phyloP scores from a whole-genome alignment of 768 basidiomycete species.

The Lyophyllum atratum region DNA sequence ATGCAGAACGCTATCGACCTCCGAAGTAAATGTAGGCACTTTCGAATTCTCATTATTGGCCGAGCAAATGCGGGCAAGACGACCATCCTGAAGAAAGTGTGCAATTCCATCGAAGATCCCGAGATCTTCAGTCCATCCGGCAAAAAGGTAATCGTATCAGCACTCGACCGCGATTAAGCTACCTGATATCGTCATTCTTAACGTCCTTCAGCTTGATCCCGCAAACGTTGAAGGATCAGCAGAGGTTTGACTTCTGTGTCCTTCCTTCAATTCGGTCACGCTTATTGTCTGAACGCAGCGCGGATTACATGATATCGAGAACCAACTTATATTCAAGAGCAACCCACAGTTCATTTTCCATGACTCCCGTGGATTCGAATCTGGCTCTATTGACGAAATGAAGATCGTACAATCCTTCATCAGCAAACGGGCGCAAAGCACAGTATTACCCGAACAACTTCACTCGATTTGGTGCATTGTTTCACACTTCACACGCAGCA shows the following conservation, averaged over 20 bases:
- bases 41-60: slow-evolving; percentile 43
- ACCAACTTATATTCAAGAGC: slow-evolving; percentile 14
- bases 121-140: no score
- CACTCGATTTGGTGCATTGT: slow-evolving; percentile 15
- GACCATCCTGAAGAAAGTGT: slow-evolving; percentile 38
- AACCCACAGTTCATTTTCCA: slow-evolving; percentile 12
- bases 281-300: no score
- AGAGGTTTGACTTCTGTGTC: no score
- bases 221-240: no score
- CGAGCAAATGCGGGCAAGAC: slow-evolving; percentile 43
- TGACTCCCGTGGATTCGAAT: slow-evolving; percentile 18
- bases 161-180: no score
- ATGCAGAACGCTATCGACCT: no score
- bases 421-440: neutral
- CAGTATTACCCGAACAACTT: slow-evolving; percentile 11
- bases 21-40: no score
- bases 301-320: slow-evolving; percentile 13
- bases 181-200: no score
- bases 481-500: neutral
- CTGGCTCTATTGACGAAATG: slow-evolving; percentile 13
- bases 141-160: no score
- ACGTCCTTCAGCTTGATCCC: no score
- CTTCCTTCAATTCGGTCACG: no score
- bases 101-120: no score
- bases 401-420: slow-evolving; percentile 11